Base-by-base conservation (phyloP, 345 rosid species). In the Hypericum androsaemum region DNA sequence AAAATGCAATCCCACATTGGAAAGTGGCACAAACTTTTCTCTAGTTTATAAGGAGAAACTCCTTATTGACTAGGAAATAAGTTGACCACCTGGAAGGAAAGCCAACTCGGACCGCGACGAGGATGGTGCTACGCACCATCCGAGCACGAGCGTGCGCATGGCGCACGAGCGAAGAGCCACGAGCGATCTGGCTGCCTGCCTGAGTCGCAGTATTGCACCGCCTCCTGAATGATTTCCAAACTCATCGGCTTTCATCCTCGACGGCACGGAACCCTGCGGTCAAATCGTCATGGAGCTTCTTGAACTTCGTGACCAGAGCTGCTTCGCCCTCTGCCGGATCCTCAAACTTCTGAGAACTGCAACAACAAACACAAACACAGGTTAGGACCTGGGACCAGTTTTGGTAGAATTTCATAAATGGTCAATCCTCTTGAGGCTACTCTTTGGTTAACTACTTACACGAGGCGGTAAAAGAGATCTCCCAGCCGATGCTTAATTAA, bases 261-360 rank as follows among this genome's bases (percentile, higher is more conserved):
- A 94, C 67, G 41, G 84, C 86, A 44, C 97, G 95, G 96, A 94
- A 94, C 49, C 95, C 99, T 41, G 95, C 79, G 2, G 75, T 76
- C 60, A 94, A 83, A 74, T 94, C 96, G n/a, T 94, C 96, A 0
- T 80, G 71, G 70, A 94, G 73, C 79, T 88, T 88, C 58, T 53
- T 59, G 80, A 88, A 88, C 69, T 94, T 94, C 2, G 71, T 92
- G 60, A 88, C 89, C 5, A 94, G 82, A 9, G 80, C 77, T 45
- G 64, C 82, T 74, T 88, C 99, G 42, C 99, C 99, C 75, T 94
- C 99, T 6, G 95, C 97, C 28, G 99, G 97, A 64, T 94, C 99
- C 79, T 94, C 97, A 48, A 88, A 94, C 69, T 86, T 86, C 81
- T 88, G 92, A 50, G 97, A 88, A 77, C 97, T 94, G 86, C 52